Evolutionary conservation across 2,329 filamentous ascomycete genomes (phyloP).

Genomic region (Arthrobotrys iridis): DNA sequence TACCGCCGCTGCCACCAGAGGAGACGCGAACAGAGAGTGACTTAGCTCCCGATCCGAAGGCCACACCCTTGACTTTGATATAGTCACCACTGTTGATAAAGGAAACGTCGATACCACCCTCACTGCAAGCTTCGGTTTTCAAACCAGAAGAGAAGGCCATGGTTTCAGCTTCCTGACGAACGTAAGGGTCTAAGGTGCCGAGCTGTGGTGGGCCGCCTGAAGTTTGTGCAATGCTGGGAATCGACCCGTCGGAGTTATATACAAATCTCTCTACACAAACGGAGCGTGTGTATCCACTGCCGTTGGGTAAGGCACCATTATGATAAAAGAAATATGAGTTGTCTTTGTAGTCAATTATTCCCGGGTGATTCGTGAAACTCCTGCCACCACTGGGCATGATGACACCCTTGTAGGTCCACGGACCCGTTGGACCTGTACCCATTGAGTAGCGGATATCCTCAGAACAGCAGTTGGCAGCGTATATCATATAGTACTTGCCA

Average conservation of each 20-base stretch:
- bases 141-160: slow-evolving; percentile 59
- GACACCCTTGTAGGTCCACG: slow-evolving; percentile 59
- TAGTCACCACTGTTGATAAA: slow-evolving; percentile 59
- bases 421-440: slow-evolving; percentile 57
- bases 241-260: slow-evolving; percentile 59
- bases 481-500: slow-evolving; percentile 59
- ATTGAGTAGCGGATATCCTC: slow-evolving; percentile 60
- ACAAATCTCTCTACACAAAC: slow-evolving; percentile 58
- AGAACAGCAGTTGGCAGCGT: slow-evolving; percentile 59
- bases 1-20: slow-evolving; percentile 57
- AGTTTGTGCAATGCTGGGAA: slow-evolving; percentile 59
- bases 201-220: slow-evolving; percentile 58
- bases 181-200: slow-evolving; percentile 58
- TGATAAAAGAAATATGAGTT: slow-evolving; percentile 60
- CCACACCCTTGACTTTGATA: slow-evolving; percentile 60
- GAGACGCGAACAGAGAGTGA: slow-evolving; percentile 58
- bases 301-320: slow-evolving; percentile 59
- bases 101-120: slow-evolving; percentile 58
- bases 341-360: slow-evolving; percentile 59
- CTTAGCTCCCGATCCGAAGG: slow-evolving; percentile 58
- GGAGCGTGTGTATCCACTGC: slow-evolving; percentile 58
- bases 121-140: slow-evolving; percentile 56
- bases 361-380: slow-evolving; percentile 60
- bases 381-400: slow-evolving; percentile 59
- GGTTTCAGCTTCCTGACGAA: slow-evolving; percentile 59